A percentile compares a stretch with the other conserved stretches of the same genome.
These are phyloP conservation scores for Curvularia lunata DNA, from an alignment of 2,329 filamentous ascomycete species.

Conservation along the genomic window DNA sequence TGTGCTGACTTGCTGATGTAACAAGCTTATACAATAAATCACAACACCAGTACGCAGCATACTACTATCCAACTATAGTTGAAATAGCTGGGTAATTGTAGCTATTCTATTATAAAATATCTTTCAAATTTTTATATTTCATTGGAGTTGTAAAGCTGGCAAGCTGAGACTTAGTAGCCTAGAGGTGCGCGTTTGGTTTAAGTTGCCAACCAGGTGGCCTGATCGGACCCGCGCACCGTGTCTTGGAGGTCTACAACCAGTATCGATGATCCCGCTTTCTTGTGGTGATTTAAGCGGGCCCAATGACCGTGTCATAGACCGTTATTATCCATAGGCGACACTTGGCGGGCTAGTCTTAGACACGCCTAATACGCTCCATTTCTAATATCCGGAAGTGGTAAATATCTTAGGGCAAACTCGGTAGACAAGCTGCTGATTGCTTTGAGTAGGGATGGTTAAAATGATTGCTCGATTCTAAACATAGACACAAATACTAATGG, in stretches of 20 bases:
- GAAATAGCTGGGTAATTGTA: too few relatives aligned
- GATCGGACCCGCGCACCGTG: constrained; percentile 14
- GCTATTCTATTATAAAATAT: too few relatives aligned
- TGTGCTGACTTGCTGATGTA: too few relatives aligned
- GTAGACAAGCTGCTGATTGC: background rate
- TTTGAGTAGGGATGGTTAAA: background rate
- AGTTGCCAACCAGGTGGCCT: too few relatives aligned
- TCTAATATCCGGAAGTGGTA: background rate
- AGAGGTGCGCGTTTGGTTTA: too few relatives aligned
- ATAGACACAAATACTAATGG: constrained; percentile 15
- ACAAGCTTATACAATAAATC: too few relatives aligned
- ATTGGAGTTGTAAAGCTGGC: too few relatives aligned
- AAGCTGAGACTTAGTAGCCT: too few relatives aligned
- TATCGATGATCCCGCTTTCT: constrained; percentile 8
- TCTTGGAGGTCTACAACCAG: constrained; percentile 2
- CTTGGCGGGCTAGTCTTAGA: constrained; percentile 12
- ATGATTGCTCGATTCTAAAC: background rate
- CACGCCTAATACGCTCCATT: background rate
- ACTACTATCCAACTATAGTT: too few relatives aligned
- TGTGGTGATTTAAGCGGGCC: constrained; percentile 1
- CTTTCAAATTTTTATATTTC: too few relatives aligned
- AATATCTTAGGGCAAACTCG: background rate
- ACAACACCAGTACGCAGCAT: too few relatives aligned
- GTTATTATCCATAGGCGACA: constrained; percentile 2
- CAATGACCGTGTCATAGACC: constrained; percentile 11